These are phyloP conservation scores for Zasmidium cellare DNA, from an alignment of 2,329 filamentous ascomycete genomes.

Conservation along the genomic window DNA sequence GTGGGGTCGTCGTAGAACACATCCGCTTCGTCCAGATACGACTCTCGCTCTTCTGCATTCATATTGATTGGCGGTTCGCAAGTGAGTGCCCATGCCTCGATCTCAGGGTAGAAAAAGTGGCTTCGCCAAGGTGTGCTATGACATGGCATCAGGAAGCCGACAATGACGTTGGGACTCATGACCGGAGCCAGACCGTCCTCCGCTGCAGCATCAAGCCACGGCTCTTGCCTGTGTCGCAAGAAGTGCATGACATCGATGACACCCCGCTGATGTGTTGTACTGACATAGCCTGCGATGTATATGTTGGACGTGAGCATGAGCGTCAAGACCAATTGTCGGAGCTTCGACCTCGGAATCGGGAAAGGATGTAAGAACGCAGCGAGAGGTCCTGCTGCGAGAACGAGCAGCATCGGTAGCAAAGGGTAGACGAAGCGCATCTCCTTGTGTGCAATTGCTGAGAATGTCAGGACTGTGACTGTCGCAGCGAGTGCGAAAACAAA, in stretches of 20 bases:
- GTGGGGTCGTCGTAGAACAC: conserved; percentile 73
- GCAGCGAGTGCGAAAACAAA: conserved; percentile 57
- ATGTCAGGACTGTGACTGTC: conserved; percentile 59
- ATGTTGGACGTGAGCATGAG: conserved; percentile 65
- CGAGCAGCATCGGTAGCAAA: conserved; percentile 79
- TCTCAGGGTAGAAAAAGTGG: conserved; percentile 72
- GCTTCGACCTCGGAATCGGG: conserved; percentile 25
- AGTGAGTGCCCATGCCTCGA: conserved; percentile 79
- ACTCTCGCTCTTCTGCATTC: conserved; percentile 58
- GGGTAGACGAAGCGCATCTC: conserved; percentile 97
- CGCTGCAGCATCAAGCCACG: conserved; percentile 19
- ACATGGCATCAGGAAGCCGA: conserved; percentile 90
- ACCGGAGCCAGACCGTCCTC: neutral
- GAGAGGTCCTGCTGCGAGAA: conserved; percentile 71
- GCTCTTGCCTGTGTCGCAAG: conserved; percentile 62
- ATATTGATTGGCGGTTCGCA: conserved; percentile 86
- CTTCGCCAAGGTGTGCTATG: conserved; percentile 95
- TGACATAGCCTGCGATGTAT: conserved; percentile 70
- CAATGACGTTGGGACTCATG: conserved; percentile 43
- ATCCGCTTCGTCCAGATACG: conserved; percentile 87
- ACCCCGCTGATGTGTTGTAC: conserved; percentile 76
- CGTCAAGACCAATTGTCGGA: conserved; percentile 54
- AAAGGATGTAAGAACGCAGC: conserved; percentile 61
- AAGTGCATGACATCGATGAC: conserved; percentile 72
- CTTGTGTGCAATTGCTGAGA: conserved; percentile 88